Evolutionary conservation across 495 filamentous ascomycete species (phyloP).

Genomic region (Astrocystis sublimbata): DNA sequence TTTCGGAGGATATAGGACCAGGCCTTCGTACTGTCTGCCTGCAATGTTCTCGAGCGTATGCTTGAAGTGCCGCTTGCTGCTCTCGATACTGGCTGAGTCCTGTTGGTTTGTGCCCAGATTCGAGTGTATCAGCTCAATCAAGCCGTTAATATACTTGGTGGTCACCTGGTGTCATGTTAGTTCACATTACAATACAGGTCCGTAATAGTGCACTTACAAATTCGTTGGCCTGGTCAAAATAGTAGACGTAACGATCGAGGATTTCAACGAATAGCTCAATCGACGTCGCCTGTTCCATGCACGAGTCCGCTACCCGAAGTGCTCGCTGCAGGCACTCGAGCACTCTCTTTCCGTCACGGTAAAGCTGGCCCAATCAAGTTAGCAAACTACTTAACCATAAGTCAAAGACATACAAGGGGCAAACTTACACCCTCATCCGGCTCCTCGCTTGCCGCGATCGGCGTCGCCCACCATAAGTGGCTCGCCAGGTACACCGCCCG

Average conservation of each 20-base stretch:
- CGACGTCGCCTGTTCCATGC: conserved; percentile 98
- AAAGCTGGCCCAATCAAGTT: conserved; percentile 60
- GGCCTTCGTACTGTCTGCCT: conserved; percentile 87
- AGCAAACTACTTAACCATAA: not conserved
- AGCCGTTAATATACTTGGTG: conserved; percentile 95
- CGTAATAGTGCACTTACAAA: conserved; percentile 58
- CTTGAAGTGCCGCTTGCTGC: conserved; percentile 87
- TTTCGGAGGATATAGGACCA: conserved; percentile 74
- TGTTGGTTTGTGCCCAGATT: conserved; percentile 81
- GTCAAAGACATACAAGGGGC: not conserved
- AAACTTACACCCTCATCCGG: conserved; percentile 76
- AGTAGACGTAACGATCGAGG: conserved; percentile 96
- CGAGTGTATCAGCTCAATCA: conserved; percentile 97
- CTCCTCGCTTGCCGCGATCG: conserved; percentile 77
- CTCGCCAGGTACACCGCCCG: conserved; percentile 93
- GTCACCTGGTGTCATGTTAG: conserved; percentile 64
- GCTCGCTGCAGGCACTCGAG: conserved; percentile 95
- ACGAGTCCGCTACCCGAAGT: conserved; percentile 93
- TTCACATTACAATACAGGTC: not conserved
- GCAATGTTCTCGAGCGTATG: conserved; percentile 91
- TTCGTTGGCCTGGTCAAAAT: conserved; percentile 98
- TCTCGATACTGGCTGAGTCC: conserved; percentile 77
- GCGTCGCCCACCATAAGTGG: conserved; percentile 96
- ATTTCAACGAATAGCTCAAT: conserved; percentile 99
- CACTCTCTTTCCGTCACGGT: conserved; percentile 95